Percentiles rank a stretch among this genome's conserved stretches.
Evolutionary conservation across 371 early-diverging fungal species (phyloP).

Genomic region (Mortierella sp.): DNA sequence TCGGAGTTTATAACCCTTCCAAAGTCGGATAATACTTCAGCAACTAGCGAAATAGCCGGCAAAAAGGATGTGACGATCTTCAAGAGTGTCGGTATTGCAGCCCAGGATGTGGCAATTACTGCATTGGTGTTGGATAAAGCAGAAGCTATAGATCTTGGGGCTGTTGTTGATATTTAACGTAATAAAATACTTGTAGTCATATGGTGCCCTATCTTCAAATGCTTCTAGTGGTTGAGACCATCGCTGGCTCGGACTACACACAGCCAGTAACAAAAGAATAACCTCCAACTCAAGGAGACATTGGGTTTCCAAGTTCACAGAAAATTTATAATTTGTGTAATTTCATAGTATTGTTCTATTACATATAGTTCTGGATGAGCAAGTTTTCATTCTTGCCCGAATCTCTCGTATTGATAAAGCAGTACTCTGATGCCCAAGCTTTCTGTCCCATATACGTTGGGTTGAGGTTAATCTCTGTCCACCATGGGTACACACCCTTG

Average conservation of each 20-base stretch:
- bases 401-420: slow-evolving; percentile 7
- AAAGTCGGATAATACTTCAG: not conserved
- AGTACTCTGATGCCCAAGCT: slow-evolving; percentile 39
- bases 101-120: slow-evolving; percentile 74
- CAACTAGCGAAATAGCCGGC: not conserved
- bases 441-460: slow-evolving; percentile 1
- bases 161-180: slow-evolving; percentile 56
- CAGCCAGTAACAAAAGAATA: not conserved
- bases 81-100: slow-evolving; percentile 75
- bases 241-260: too few species aligned
- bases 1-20: slow-evolving; percentile 9
- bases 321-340: too few species aligned
- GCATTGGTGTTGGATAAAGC: slow-evolving; percentile 63
- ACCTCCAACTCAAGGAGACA: too few species aligned
- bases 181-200: too few species aligned
- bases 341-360: not conserved
- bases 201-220: too few species aligned
- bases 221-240: too few species aligned
- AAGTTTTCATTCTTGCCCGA: not conserved
- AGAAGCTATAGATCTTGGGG: slow-evolving; percentile 58
- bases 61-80: slow-evolving; percentile 65
- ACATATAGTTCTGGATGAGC: slow-evolving; percentile 8
- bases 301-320: too few species aligned
- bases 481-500: slow-evolving; percentile 43
- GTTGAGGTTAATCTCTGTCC: slow-evolving; percentile 47